A percentile compares a stretch with the other conserved stretches of the same genome.
phyloP scores from a whole-genome alignment of 2,329 filamentous ascomycete genomes.

The Xylariaceae sp. region DNA sequence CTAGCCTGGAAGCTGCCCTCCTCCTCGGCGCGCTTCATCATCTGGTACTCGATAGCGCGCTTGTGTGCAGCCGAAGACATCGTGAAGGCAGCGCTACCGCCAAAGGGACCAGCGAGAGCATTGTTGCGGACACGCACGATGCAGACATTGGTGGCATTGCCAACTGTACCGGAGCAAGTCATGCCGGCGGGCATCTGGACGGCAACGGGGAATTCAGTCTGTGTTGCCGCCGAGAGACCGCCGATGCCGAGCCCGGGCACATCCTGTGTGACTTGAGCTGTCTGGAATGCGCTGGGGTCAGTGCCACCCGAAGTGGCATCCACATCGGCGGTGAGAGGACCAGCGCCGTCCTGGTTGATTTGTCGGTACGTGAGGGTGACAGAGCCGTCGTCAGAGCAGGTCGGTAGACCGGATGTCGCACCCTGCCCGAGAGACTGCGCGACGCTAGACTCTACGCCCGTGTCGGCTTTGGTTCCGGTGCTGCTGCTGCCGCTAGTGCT shows the following conservation, averaged over 20 bases:
- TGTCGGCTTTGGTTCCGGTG: slow-evolving; percentile 41
- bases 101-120: slow-evolving; percentile 61
- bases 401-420: slow-evolving; percentile 53
- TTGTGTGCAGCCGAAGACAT: slow-evolving; percentile 55
- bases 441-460: slow-evolving; percentile 47
- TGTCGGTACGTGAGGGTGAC: slow-evolving; percentile 64
- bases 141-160: slow-evolving; percentile 59
- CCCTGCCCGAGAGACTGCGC: slow-evolving; percentile 52
- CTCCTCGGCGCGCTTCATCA: slow-evolving; percentile 33
- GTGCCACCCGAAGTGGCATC: slow-evolving; percentile 62
- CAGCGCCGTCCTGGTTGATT: slow-evolving; percentile 69
- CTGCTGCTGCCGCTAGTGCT: slow-evolving; percentile 27
- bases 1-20: too few relatives aligned
- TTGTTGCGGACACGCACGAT: slow-evolving; percentile 61
- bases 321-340: slow-evolving; percentile 56
- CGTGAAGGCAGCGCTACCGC: slow-evolving; percentile 63
- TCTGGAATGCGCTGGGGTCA: slow-evolving; percentile 56
- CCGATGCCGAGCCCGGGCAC: slow-evolving; percentile 55
- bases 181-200: slow-evolving; percentile 65
- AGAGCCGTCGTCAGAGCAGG: slow-evolving; percentile 55
- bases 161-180: slow-evolving; percentile 59
- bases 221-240: slow-evolving; percentile 56
- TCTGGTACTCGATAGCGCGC: slow-evolving; percentile 55
- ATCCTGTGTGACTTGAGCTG: slow-evolving; percentile 55
- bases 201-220: slow-evolving; percentile 61